These are phyloP conservation scores for Microbotryum scabiosae DNA, from an alignment of 1,284 basidiomycete genomes.

Conservation along the genomic window DNA sequence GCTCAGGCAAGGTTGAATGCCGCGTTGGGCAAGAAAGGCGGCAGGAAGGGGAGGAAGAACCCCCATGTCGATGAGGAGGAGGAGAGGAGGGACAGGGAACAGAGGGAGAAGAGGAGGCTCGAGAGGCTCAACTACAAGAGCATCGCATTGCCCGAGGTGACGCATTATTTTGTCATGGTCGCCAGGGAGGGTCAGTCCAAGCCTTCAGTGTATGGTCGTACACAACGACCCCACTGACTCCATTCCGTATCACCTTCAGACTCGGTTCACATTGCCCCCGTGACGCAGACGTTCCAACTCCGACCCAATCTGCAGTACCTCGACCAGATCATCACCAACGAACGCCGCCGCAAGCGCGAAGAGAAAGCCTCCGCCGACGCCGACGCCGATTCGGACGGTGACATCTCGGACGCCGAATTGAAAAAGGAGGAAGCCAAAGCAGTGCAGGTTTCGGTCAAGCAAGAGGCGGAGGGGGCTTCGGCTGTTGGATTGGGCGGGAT, in stretches of 20 bases:
- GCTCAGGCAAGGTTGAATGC: too few species aligned
- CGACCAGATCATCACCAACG: constrained; percentile 32
- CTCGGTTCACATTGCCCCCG: constrained; percentile 35
- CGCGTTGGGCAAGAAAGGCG: constrained; percentile 3
- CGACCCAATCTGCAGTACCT: constrained; percentile 35
- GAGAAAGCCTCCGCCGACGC: constrained; percentile 23
- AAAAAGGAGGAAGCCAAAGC: constrained; percentile 34
- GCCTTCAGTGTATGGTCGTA: too few species aligned
- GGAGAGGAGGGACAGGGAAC: constrained; percentile 16
- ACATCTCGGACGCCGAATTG: constrained; percentile 32
- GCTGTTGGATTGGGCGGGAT: constrained; percentile 10
- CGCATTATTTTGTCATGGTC: constrained; percentile 36
- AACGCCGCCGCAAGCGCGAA: constrained; percentile 29
- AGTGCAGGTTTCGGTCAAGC: constrained; percentile 31
- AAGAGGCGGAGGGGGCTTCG: constrained; percentile 10
- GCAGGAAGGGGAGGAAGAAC: constrained; percentile 16
- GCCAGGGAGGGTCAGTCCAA: constrained; percentile 31
- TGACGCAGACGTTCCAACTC: constrained; percentile 36
- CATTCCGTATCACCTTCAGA: constrained; percentile 13
- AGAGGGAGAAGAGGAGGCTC: constrained; percentile 25
- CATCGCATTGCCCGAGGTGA: constrained; percentile 35
- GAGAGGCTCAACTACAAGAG: constrained; percentile 32
- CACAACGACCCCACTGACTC: neutral
- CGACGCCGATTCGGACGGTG: constrained; percentile 28
- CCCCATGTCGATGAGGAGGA: constrained; percentile 19